A percentile compares a stretch with the other conserved stretches of the same genome.
Conservation (phyloP, 208 protist genomes). For the Porcisia hertigi region DNA sequence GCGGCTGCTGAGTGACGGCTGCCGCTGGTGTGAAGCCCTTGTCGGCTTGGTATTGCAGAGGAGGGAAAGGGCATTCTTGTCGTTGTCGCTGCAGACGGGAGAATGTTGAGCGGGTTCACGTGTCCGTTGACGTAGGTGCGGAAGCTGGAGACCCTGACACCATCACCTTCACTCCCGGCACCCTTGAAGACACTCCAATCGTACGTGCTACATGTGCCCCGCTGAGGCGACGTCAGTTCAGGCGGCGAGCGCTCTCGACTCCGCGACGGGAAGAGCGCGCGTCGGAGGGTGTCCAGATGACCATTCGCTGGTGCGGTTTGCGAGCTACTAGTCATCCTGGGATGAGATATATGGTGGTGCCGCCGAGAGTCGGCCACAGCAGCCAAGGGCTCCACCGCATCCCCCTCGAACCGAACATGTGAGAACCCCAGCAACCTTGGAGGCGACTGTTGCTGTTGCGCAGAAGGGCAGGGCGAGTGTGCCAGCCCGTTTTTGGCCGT, state of each 20-base stretch:
- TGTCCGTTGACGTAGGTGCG: too few species aligned
- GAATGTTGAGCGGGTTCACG: not conserved
- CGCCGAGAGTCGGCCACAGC: slow-evolving; percentile 9
- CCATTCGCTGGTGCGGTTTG: not conserved
- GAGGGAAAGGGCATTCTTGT: slow-evolving; percentile 12
- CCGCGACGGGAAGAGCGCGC: not conserved
- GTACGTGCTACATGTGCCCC: not conserved
- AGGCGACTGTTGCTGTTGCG: not conserved
- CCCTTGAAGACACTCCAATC: not conserved
- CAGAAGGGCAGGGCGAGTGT: not conserved
- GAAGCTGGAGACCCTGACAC: not conserved
- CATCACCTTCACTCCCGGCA: not conserved
- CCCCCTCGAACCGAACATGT: not conserved
- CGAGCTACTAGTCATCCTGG: not conserved
- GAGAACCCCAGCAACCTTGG: not conserved
- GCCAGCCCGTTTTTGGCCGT: not conserved
- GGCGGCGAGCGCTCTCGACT: slow-evolving; percentile 2
- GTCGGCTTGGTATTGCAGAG: not conserved
- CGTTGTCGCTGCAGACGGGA: not conserved
- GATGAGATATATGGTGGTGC: not conserved
- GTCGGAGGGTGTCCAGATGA: not conserved
- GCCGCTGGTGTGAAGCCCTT: not conserved
- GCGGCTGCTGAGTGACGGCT: not conserved
- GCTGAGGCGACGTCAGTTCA: slow-evolving; percentile 7
- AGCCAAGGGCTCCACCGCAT: not conserved